These are phyloP conservation scores for Pichia ethanolica DNA, from an alignment of 805 yeast species.

Conservation along the genomic window DNA sequence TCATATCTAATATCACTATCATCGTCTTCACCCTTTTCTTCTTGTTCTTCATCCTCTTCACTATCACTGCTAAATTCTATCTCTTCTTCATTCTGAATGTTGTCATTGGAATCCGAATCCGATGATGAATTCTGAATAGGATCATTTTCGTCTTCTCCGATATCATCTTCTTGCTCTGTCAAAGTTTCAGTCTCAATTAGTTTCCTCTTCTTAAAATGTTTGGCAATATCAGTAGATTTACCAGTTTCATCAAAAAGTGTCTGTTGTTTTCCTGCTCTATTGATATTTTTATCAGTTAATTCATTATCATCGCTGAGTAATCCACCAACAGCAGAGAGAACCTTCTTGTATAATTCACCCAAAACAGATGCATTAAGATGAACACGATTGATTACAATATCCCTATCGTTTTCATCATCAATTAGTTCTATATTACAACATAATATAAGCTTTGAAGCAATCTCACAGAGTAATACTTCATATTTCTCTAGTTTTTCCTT, in stretches of 20 bases:
- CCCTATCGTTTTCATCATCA: slow-evolving; percentile 1
- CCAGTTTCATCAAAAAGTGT: slow-evolving; percentile 6
- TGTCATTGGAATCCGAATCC: neutral
- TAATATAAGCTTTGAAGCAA: slow-evolving; percentile 19
- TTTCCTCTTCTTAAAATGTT: neutral
- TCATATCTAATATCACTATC: neutral
- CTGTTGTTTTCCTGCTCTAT: neutral
- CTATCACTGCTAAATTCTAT: slow-evolving; percentile 10
- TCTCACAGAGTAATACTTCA: slow-evolving; percentile 15
- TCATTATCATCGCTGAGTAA: neutral
- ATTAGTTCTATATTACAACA: slow-evolving; percentile 4
- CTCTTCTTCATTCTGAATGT: neutral
- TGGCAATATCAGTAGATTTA: neutral
- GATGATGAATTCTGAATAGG: slow-evolving; percentile 8
- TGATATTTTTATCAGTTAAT: neutral
- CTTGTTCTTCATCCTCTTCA: slow-evolving; percentile 4
- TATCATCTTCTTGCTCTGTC: neutral
- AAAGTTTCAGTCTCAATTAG: neutral
- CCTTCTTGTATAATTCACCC: slow-evolving; percentile 15
- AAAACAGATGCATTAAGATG: slow-evolving; percentile 18
- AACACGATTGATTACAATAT: slow-evolving; percentile 15
- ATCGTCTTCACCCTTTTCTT: neutral
- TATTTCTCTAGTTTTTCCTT: slow-evolving; percentile 11
- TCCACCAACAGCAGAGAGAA: slow-evolving; percentile 4
- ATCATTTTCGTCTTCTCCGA: slow-evolving; percentile 11